Evolutionary conservation across 495 filamentous ascomycete species (phyloP).

Genomic region (Bacidia gigantensis): DNA sequence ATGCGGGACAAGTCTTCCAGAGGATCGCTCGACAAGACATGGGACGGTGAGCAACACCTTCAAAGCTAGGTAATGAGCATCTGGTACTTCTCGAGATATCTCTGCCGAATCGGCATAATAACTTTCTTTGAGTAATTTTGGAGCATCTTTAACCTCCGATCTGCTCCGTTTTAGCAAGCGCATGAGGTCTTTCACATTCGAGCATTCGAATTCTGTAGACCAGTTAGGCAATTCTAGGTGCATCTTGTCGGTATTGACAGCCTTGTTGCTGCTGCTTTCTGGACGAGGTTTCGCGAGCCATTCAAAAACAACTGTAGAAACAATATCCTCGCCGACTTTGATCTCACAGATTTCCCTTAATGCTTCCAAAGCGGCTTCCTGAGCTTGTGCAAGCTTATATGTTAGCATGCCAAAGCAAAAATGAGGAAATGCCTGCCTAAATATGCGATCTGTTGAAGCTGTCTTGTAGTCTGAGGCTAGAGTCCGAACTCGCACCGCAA

Average conservation of each 20-base stretch:
- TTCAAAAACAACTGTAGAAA: slow-evolving; percentile 59
- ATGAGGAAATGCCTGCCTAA: slow-evolving; percentile 56
- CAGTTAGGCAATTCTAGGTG: slow-evolving; percentile 1
- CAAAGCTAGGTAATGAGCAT: slow-evolving; percentile 52
- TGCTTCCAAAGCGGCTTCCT: slow-evolving; percentile 67
- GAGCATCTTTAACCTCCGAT: slow-evolving; percentile 26
- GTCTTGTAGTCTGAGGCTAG: slow-evolving; percentile 48
- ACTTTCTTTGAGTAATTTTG: slow-evolving; percentile 26
- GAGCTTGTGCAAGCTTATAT: slow-evolving; percentile 64
- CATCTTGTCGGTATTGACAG: not conserved
- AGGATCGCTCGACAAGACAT: slow-evolving; percentile 67
- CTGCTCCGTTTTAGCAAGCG: slow-evolving; percentile 26
- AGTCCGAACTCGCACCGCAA: slow-evolving; percentile 75
- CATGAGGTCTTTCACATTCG: slow-evolving; percentile 50
- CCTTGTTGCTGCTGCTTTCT: slow-evolving; percentile 21
- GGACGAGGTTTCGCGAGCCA: slow-evolving; percentile 55
- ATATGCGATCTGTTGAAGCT: slow-evolving; percentile 42
- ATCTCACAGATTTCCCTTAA: slow-evolving; percentile 61
- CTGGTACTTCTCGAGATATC: slow-evolving; percentile 16
- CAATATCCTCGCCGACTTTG: slow-evolving; percentile 54
- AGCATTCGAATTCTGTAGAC: slow-evolving; percentile 64
- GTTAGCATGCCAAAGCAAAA: slow-evolving; percentile 87
- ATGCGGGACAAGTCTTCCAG: slow-evolving; percentile 69
- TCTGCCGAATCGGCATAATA: slow-evolving; percentile 28
- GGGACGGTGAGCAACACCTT: slow-evolving; percentile 63